Evolutionary conservation across 768 basidiomycete species (phyloP).

Genomic region (Boletus reticulatus): DNA sequence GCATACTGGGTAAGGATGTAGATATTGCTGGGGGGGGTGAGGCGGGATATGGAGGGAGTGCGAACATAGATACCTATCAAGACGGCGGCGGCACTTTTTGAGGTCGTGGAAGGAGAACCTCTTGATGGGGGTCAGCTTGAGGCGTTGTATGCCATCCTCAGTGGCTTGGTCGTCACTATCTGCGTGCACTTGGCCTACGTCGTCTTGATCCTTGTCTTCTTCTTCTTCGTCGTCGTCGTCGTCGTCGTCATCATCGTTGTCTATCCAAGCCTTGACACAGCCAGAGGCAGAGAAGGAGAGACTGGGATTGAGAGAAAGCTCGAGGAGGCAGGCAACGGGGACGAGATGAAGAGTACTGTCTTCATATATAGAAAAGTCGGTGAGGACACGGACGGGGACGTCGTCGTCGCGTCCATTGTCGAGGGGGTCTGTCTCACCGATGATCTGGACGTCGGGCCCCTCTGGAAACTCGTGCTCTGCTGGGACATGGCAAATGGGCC

Average conservation of each 20-base stretch:
- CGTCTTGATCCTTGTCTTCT: slow-evolving; percentile 22
- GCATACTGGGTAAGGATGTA: slow-evolving; percentile 60
- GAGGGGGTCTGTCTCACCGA: slow-evolving; percentile 39
- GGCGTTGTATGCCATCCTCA: slow-evolving; percentile 24
- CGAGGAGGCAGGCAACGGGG: slow-evolving; percentile 38
- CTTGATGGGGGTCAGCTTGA: slow-evolving; percentile 43
- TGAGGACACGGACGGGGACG: slow-evolving; percentile 56
- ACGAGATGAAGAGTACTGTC: slow-evolving; percentile 36
- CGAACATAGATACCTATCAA: slow-evolving; percentile 43
- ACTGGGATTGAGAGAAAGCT: slow-evolving; percentile 21
- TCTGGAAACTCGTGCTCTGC: slow-evolving; percentile 38
- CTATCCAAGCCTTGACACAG: slow-evolving; percentile 38
- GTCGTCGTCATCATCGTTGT: slow-evolving; percentile 31
- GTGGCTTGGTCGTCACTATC: not conserved
- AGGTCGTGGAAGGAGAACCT: slow-evolving; percentile 48
- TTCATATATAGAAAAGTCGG: slow-evolving; percentile 55
- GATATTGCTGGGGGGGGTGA: slow-evolving; percentile 47
- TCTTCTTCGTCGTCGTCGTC: slow-evolving; percentile 18
- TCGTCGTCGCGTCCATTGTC: slow-evolving; percentile 31
- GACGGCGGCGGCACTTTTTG: slow-evolving; percentile 16
- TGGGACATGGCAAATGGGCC: slow-evolving; percentile 11
- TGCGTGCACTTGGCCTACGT: slow-evolving; percentile 12
- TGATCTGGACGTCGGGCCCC: slow-evolving; percentile 39
- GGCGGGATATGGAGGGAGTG: not conserved
- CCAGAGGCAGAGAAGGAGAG: slow-evolving; percentile 37